phyloP scores from a whole-genome alignment of 306 rosid genomes.

The Biancaea sappan region DNA sequence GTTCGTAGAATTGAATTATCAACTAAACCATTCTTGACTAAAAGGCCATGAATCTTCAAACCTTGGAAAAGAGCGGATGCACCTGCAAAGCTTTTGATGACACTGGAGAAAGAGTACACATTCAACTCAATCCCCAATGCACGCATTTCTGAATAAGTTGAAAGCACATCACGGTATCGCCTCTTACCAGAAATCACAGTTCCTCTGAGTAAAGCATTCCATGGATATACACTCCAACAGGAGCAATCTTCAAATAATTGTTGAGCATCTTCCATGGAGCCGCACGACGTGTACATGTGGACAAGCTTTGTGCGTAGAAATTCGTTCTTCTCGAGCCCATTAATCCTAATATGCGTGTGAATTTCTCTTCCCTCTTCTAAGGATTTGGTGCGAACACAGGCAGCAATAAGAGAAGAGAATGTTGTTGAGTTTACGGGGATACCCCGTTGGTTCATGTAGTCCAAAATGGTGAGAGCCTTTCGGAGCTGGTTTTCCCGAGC shows the following conservation, averaged over 20 bases:
- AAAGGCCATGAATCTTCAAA: constrained; percentile 62
- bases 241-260: constrained; percentile 51
- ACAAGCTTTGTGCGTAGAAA: constrained; percentile 54
- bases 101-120: constrained; percentile 71
- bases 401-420: constrained; percentile 55
- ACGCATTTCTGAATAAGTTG: constrained; percentile 55
- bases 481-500: constrained; percentile 45
- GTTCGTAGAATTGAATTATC: constrained; percentile 54
- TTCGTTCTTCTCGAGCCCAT: constrained; percentile 60
- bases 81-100: constrained; percentile 76
- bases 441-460: constrained; percentile 59
- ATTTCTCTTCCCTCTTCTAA: constrained; percentile 44
- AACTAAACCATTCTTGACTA: constrained; percentile 76
- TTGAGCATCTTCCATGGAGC: constrained; percentile 53
- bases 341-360: constrained; percentile 54
- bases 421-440: constrained; percentile 64
- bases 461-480: constrained; percentile 53
- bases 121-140: constrained; percentile 67
- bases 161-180: constrained; percentile 42
- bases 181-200: constrained; percentile 61
- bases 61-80: constrained; percentile 72
- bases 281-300: constrained; percentile 56
- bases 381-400: constrained; percentile 58
- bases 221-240: constrained; percentile 50
- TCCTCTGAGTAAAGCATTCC: constrained; percentile 75